These are phyloP conservation scores for Wickerhamomyces sp. DNA, from an alignment of 1,139 yeast species.

Conservation along the genomic window DNA sequence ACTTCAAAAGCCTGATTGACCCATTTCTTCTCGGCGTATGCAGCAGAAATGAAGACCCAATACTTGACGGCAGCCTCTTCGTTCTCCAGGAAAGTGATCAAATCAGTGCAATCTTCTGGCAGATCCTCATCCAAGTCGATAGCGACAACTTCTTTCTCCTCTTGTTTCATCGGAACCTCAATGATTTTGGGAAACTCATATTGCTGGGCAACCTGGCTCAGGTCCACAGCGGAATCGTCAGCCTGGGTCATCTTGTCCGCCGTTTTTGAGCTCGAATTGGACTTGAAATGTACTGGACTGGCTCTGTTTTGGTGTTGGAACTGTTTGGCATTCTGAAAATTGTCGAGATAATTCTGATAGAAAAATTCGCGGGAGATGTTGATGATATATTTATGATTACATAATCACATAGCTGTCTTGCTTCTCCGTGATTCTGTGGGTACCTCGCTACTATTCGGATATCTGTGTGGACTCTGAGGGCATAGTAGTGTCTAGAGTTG, in stretches of 20 bases:
- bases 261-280: not conserved
- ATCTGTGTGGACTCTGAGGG: too few species aligned
- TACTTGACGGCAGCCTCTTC: slow-evolving; percentile 72
- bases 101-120: slow-evolving; percentile 84
- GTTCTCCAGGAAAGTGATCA: slow-evolving; percentile 70
- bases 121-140: slow-evolving; percentile 66
- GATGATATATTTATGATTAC: too few species aligned
- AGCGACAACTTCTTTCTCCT: slow-evolving; percentile 64
- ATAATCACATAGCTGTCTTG: too few species aligned
- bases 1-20: slow-evolving; percentile 61
- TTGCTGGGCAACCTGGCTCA: not conserved
- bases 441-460: too few species aligned
- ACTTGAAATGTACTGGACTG: not conserved
- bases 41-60: slow-evolving; percentile 82
- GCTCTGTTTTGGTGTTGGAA: too few species aligned
- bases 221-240: not conserved
- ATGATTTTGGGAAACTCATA: slow-evolving; percentile 20
- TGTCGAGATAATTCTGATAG: too few species aligned
- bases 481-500: too few species aligned
- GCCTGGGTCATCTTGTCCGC: not conserved
- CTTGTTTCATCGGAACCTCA: slow-evolving; percentile 60
- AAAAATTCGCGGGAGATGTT: too few species aligned
- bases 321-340: too few species aligned
- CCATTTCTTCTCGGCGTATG: slow-evolving; percentile 63
- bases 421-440: too few species aligned